Evolutionary conservation across 2,329 filamentous ascomycete species (phyloP), one percentile per base, ranked within the genome.

Genomic region (Chaetoscypha palmicola): DNA sequence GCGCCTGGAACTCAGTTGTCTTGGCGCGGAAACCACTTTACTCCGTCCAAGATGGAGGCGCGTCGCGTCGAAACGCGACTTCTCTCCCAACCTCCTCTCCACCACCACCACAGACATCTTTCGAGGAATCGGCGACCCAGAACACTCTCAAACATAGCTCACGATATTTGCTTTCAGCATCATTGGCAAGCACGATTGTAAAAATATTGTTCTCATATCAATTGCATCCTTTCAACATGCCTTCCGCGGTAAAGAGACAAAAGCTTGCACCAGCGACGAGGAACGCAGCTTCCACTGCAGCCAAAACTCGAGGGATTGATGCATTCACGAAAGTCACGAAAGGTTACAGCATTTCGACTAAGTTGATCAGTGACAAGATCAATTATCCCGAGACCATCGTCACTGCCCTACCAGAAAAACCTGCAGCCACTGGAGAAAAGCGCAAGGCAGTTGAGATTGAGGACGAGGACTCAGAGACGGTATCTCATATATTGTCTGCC

Each of bases 261-360:
- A 62, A 59, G 53, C 42, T 62, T 32, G 44, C 51, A 28, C 42
- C 53, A 5, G 43, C 41, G 4, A 20, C 50, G 23, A 50, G 26
- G 41, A 51, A 32, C 26, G 44, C 46, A 21, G 16, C 45, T 34
- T 45, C 52, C 19, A 32, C 46, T 22, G 71, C 41, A 43, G 49
- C 35, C 14, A 36, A 26, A 24, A 37, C 47, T 35, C 39, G 62
- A 55, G 50, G 50, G n/a, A 67, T 72, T 36, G 63, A 65, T 51
- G 60, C 58, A 45, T 72, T 71, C 51, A 61, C 67, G 46, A 65
- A 62, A 51, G 57, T 69, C 45, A 66, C 64, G 35, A 71, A 72
- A 52, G 62, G 66, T 30, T 49, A 43, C 43, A 62, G 60, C 14
- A 42, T 53, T 38, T 14, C 30, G 2, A 40, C 55, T 17, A 62